phyloP scores from a whole-genome alignment of 257 asterid species.

The Solanum peruvianum region DNA sequence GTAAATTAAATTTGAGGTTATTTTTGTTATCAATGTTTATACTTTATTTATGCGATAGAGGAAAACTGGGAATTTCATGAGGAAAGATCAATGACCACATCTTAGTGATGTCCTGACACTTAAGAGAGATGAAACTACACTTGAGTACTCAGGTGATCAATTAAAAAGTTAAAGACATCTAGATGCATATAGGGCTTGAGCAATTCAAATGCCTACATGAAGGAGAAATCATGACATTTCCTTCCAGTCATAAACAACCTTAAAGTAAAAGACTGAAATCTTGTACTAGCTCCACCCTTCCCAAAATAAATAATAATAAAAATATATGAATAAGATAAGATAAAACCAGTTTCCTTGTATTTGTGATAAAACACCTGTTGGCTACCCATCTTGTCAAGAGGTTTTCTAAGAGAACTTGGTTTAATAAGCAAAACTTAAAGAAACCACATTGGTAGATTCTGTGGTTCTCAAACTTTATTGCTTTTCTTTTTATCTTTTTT shows the following conservation, averaged over 20 bases:
- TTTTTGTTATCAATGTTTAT: neutral
- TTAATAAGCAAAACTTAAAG: neutral
- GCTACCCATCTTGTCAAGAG: neutral
- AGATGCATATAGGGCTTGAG: neutral
- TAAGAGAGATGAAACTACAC: neutral
- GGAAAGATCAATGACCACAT: neutral
- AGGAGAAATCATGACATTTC: neutral
- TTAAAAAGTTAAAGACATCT: neutral
- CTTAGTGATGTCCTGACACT: neutral
- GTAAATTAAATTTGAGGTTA: constrained; percentile 20
- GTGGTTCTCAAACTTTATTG: neutral
- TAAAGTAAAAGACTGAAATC: neutral
- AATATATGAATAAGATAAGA: neutral
- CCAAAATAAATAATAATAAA: neutral
- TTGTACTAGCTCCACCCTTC: neutral
- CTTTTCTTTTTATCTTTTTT: neutral
- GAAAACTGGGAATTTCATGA: neutral
- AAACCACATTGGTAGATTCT: neutral
- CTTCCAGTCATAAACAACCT: neutral
- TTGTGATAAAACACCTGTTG: neutral
- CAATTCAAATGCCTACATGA: neutral
- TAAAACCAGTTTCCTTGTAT: neutral
- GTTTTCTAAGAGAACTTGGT: neutral
- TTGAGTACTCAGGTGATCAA: neutral
- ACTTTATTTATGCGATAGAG: neutral